These are phyloP conservation scores for Neurospora sp. DNA, from an alignment of 495 filamentous ascomycete species.

Conservation along the genomic window DNA sequence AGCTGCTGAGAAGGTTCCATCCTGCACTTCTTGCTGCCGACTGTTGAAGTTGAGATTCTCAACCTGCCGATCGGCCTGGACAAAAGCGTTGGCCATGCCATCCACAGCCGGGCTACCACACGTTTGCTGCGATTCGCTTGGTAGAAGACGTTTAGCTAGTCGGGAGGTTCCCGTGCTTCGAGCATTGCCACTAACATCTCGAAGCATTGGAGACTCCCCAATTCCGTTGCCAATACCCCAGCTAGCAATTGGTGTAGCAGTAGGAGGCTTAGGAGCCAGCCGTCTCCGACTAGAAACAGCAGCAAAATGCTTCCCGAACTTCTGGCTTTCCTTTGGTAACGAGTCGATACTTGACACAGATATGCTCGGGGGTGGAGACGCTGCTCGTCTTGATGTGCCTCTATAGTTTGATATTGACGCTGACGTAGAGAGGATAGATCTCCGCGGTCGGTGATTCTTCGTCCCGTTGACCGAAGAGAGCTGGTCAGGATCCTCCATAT, in stretches of 20 bases:
- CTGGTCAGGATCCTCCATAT: not conserved
- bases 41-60: not conserved
- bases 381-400: not conserved
- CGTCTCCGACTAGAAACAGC: conserved; percentile 15
- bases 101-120: conserved; percentile 25
- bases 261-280: not conserved
- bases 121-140: conserved; percentile 30
- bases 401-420: not conserved
- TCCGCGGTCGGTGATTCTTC: not conserved
- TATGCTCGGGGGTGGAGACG: conserved; percentile 16
- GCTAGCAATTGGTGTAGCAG: not conserved
- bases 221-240: not conserved
- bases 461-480: not conserved
- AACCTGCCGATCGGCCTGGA: conserved; percentile 8
- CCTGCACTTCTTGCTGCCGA: not conserved
- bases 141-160: conserved; percentile 18
- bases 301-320: conserved; percentile 28
- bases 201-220: not conserved
- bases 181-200: not conserved
- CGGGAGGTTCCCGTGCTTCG: not conserved
- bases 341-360: not conserved
- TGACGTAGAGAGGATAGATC: not conserved
- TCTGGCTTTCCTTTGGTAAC: conserved; percentile 9
- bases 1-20: not conserved
- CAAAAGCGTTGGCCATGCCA: conserved; percentile 34